Evolutionary conservation across 2,329 filamentous ascomycete genomes (phyloP).

Genomic region (Intubia oerlemansii): DNA sequence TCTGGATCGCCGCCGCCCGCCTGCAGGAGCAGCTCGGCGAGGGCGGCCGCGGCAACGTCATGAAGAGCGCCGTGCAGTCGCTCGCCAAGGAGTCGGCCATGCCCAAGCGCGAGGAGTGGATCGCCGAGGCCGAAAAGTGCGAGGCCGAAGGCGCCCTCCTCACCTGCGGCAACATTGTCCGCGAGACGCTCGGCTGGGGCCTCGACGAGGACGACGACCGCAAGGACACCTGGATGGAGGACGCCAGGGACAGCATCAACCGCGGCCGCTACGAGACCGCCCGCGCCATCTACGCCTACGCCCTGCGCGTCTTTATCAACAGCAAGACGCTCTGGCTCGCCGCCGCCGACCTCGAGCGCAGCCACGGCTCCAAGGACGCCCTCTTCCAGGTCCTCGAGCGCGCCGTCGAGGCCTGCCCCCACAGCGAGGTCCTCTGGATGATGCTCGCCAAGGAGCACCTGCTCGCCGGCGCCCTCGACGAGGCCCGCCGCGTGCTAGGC

Average conservation of each 20-base stretch:
- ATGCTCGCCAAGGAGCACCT: constrained; percentile 89
- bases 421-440: constrained; percentile 85
- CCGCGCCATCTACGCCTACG: constrained; percentile 80
- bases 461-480: constrained; percentile 71
- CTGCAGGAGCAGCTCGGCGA: constrained; percentile 76
- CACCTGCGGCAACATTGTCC: constrained; percentile 77
- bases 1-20: constrained; percentile 88
- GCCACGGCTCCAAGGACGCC: constrained; percentile 53
- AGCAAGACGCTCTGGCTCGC: constrained; percentile 79
- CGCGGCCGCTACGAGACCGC: constrained; percentile 77
- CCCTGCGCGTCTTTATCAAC: constrained; percentile 71
- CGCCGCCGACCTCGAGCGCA: constrained; percentile 76
- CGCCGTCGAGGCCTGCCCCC: constrained; percentile 80
- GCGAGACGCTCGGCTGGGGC: constrained; percentile 80
- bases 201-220: constrained; percentile 92
- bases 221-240: constrained; percentile 89
- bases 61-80: constrained; percentile 81
- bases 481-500: constrained; percentile 66
- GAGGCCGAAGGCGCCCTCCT: constrained; percentile 76
- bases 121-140: constrained; percentile 80
- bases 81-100: constrained; percentile 84
- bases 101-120: constrained; percentile 96
- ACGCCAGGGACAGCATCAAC: constrained; percentile 63
- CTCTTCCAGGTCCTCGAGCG: constrained; percentile 77
- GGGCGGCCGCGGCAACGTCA: constrained; percentile 60